Conservation (phyloP, 805 yeast genomes). For the Lipomyces spencermartinsiae region DNA sequence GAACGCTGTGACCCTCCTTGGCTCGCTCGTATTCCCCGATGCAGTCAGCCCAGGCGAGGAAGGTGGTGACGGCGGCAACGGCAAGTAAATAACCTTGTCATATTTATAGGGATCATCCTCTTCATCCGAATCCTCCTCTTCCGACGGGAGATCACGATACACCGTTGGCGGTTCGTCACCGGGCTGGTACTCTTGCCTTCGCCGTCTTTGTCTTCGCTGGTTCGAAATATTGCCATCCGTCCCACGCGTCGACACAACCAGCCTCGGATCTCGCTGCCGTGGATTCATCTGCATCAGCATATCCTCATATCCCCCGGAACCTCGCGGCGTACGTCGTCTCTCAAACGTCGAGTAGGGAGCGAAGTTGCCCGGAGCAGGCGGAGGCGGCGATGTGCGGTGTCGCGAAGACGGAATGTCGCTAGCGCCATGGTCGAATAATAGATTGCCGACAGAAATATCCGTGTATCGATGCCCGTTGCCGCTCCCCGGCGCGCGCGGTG, state of each 20-base stretch:
- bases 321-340: background rate
- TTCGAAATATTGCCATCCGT: conserved; percentile 2
- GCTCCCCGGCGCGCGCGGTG: conserved; percentile 10
- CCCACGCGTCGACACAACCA: conserved; percentile 12
- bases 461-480: conserved; percentile 57
- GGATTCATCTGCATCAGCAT: conserved; percentile 13
- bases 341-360: conserved; percentile 14
- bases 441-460: conserved; percentile 79
- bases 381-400: conserved; percentile 51
- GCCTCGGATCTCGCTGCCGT: conserved; percentile 21
- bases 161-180: background rate
- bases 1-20: conserved; percentile 82
- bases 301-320: conserved; percentile 12
- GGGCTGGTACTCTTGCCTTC: conserved; percentile 3
- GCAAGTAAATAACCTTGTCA: conserved; percentile 12
- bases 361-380: conserved; percentile 1
- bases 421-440: conserved; percentile 63
- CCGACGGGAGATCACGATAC: background rate
- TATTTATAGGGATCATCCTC: conserved; percentile 6
- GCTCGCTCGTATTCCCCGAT: background rate
- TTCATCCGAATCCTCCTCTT: background rate
- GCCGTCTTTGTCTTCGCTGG: conserved; percentile 5
- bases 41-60: background rate
- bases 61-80: conserved; percentile 13
- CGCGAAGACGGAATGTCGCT: conserved; percentile 90